Conservation (phyloP, 352 stramenopile genomes). For the Phytophthora cryptogea region DNA sequence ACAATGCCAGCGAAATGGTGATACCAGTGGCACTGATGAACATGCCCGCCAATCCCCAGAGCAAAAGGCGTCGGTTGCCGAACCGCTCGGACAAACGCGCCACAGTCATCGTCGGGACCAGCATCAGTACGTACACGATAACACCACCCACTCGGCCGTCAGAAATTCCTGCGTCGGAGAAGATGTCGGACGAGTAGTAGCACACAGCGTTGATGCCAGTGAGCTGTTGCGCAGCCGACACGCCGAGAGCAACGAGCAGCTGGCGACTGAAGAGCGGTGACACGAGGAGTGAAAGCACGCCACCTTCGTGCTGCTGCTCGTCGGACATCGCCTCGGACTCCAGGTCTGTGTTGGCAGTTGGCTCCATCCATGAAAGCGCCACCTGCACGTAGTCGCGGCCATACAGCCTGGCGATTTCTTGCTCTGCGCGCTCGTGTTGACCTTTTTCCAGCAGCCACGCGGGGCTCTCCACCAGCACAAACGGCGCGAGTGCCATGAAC, state of each 20-base stretch:
- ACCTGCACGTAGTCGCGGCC: constrained; percentile 25
- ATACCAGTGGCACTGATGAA: constrained; percentile 54
- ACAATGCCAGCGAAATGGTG: constrained; percentile 39
- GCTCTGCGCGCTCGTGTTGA: constrained; percentile 20
- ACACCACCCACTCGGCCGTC: constrained; percentile 53
- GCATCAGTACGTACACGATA: constrained; percentile 30
- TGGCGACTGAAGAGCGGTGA: constrained; percentile 40
- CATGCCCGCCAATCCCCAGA: constrained; percentile 52
- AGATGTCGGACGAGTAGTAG: constrained; percentile 68
- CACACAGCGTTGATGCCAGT: constrained; percentile 71
- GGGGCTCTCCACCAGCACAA: constrained; percentile 43
- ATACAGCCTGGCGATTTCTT: constrained; percentile 33
- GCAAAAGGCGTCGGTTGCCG: constrained; percentile 47
- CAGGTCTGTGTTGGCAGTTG: constrained; percentile 8
- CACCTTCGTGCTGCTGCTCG: constrained; percentile 13
- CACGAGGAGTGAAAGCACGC: constrained; percentile 13
- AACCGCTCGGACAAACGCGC: constrained; percentile 40
- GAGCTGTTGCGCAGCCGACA: constrained; percentile 53
- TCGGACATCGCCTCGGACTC: constrained; percentile 8
- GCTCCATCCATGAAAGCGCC: constrained; percentile 36
- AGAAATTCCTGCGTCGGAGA: constrained; percentile 48
- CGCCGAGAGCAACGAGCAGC: constrained; percentile 41
- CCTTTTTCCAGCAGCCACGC: constrained; percentile 48
- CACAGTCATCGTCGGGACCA: constrained; percentile 39
- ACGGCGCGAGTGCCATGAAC: constrained; percentile 32